Percentiles rank a stretch among this genome's conserved stretches.
Conservation (phyloP, 2,329 filamentous ascomycete species). For the Exophiala lecanii-corni region DNA sequence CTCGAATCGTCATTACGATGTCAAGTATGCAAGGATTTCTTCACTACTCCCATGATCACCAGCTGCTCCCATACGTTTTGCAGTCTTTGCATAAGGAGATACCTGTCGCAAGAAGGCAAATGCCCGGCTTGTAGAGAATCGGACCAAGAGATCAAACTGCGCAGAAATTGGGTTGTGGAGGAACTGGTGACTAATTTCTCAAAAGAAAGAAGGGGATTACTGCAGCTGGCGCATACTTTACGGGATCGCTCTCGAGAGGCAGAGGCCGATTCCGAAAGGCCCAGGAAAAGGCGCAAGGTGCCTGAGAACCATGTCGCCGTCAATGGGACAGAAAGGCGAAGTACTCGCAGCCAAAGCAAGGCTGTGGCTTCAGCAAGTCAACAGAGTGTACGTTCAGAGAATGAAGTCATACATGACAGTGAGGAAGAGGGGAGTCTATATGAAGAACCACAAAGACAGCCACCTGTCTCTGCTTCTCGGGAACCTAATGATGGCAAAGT, state of each 20-base stretch:
- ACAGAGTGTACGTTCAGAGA: constrained; percentile 20
- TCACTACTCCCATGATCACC: constrained; percentile 88
- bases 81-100: constrained; percentile 87
- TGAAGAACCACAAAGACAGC: constrained; percentile 13
- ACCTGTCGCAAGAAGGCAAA: constrained; percentile 74
- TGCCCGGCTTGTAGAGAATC: constrained; percentile 76
- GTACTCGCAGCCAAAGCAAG: constrained; percentile 49
- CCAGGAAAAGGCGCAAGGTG: constrained; percentile 29
- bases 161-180: constrained; percentile 78
- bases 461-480: constrained; percentile 16
- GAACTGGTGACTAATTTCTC: constrained; percentile 79
- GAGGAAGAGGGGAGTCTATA: constrained; percentile 35
- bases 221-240: constrained; percentile 57
- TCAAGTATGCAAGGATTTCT: constrained; percentile 98
- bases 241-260: constrained; percentile 51
- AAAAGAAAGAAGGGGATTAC: constrained; percentile 56
- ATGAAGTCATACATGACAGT: constrained; percentile 37
- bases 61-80: constrained; percentile 95
- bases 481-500: constrained; percentile 67
- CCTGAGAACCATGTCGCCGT: constrained; percentile 2
- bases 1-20: constrained; percentile 85
- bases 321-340: constrained; percentile 40
- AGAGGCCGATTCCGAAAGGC: constrained; percentile 31
- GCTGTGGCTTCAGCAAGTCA: constrained; percentile 35
- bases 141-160: constrained; percentile 79